Evolutionary conservation across 306 rosid genomes (phyloP).

Genomic region (Ziziphus jujuba): DNA sequence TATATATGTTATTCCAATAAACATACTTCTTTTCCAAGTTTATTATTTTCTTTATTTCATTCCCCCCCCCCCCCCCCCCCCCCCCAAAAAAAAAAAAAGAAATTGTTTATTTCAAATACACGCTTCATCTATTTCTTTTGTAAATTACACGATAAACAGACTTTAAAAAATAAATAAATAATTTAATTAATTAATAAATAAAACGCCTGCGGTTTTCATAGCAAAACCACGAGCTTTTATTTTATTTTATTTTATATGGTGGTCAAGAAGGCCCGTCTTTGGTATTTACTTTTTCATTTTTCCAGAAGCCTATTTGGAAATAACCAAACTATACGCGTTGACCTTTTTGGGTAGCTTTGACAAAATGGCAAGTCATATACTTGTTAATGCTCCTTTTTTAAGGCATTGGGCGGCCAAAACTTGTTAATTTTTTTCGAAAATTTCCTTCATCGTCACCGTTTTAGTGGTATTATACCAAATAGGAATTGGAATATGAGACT

Average conservation of each 20-base stretch:
- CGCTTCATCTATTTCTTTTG: too few species aligned
- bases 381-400: slow-evolving; percentile 17
- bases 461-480: slow-evolving; percentile 9
- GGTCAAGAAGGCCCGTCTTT: not conserved
- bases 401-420: slow-evolving; percentile 13
- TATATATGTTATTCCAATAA: too few species aligned
- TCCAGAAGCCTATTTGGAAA: slow-evolving; percentile 3
- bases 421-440: not conserved
- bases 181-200: too few species aligned
- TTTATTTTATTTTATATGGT: not conserved
- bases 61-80: too few species aligned
- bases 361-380: slow-evolving; percentile 25
- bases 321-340: slow-evolving; percentile 31
- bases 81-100: too few species aligned
- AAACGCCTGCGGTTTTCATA: too few species aligned
- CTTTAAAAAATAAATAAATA: too few species aligned
- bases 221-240: not conserved
- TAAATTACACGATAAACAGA: too few species aligned
- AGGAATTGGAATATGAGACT: not conserved
- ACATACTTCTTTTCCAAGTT: too few species aligned
- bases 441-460: not conserved
- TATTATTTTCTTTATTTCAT: too few species aligned
- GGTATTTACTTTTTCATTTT: not conserved
- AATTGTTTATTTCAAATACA: too few species aligned
- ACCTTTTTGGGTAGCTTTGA: slow-evolving; percentile 28